Base-by-base conservation (phyloP, 164 flowering plant species). In the Nymphaea colorata region DNA sequence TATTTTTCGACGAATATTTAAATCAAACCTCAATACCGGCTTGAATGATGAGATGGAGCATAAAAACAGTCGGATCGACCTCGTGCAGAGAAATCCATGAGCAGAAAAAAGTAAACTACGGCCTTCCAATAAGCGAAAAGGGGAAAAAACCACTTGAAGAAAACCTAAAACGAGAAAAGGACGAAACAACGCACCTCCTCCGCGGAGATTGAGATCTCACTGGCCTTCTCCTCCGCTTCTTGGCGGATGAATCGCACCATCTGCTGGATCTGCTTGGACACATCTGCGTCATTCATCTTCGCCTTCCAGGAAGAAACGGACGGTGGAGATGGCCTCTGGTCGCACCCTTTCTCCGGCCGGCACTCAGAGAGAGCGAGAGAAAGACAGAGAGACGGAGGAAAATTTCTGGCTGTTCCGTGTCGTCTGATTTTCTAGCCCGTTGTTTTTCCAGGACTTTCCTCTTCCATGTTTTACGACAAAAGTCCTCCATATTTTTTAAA, bases 221-320 rank as follows among this genome's bases (percentile, higher is more conserved):
- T 76, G 36, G 84, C 80, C 64, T 81, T 81, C 76, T 81, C 83
- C 72, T 81, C 82, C 17, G 83, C 83, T 66, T 81, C 83, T 72
- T 81, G 82, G 41, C 73, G 78, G 64, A 81, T 81, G 78, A 81
- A 81, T 66, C 78, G 68, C 73, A 76, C 80, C 83, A 81, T 81
- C 75, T 81, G 81, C 47, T 81, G 80, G 68, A 81, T 78, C 80
- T 78, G 83, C 80, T 77, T 81, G 43, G 82, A 70, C 18, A 81
- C 82, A 71, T 81, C 82, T 42, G 72, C 81, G 53, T 78, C 80
- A 65, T 81, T 81, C 83, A 81, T 81, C 68, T 72, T 80, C 36
- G 36, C 61, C 10, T 5, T 3, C 12, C 8, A 51, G 14, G 36
- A 25, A 15, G 57, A 5, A 51, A 3, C 14, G 8, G 57, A 5